Base-by-base conservation (phyloP, 129 eudicot species). In the Artemisia tridentata region DNA sequence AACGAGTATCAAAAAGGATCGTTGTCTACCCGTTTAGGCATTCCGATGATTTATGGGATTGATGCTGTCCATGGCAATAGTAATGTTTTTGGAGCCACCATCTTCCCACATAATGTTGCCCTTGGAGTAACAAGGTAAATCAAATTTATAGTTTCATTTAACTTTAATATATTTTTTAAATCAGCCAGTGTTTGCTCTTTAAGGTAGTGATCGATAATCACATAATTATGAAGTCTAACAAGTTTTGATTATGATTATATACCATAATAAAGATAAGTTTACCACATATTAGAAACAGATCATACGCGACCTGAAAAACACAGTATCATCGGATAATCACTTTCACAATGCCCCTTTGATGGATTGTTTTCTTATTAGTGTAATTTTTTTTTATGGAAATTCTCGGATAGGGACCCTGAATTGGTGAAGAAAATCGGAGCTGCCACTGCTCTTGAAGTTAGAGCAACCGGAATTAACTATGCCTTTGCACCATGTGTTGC, bases 21-120 rank as follows among this genome's bases (percentile, higher is more conserved):
- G 19, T 66, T 91, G 52, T 82, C 97, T 41, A 88, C 86, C 16
- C 88, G 96, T 60, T 79, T 88, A 20, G 97, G 96, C 17, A 91
- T 91, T 45, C 97, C 97, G 7, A 91, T 91, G 96, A 84, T 91
- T 53, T 91, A 91, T 78, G 97, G 95, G 41, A 90, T 87, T 66
- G 96, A 90, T 80, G 96, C 95, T 47, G 88, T 90, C 72, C 95
- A 90, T 68, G 96, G 96, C 48, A 87, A 90, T 82, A 90, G 85
- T 67, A 90, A 83, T 80, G 95, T 90, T 43, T 68, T 79, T 34
- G 87, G 87, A 60, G 96, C 96, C 51, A 90, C 96, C 74, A 86
- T 90, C 31, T 90, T 90, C 51, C 97, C 97, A 1, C 97, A 87
- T 72, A 90, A 90, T 51, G 46, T 90, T 83, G 97, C 95, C 48